A percentile compares a stretch with the other conserved stretches of the same genome.
These are phyloP conservation scores for Neurospora sp. DNA, from an alignment of 495 filamentous ascomycete genomes.

Conservation along the genomic window DNA sequence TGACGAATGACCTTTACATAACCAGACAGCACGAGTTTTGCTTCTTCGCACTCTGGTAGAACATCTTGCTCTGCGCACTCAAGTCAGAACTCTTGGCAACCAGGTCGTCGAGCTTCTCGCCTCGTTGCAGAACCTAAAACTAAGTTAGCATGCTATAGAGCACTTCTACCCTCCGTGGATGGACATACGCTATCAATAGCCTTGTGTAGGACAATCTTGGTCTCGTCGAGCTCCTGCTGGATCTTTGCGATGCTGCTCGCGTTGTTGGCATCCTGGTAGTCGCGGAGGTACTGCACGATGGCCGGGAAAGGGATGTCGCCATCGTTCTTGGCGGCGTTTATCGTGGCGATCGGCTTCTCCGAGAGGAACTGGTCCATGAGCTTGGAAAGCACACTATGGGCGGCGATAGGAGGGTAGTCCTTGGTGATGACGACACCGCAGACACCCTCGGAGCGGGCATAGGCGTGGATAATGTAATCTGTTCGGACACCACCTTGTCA, in stretches of 20 bases:
- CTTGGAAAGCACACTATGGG: slow-evolving; percentile 90
- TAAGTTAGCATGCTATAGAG: slow-evolving; percentile 2
- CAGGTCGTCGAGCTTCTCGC: slow-evolving; percentile 84
- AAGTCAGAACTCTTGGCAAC: slow-evolving; percentile 82
- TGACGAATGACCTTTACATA: slow-evolving; percentile 43
- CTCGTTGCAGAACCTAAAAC: slow-evolving; percentile 56
- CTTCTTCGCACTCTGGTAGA: slow-evolving; percentile 75
- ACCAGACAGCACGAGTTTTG: slow-evolving; percentile 89
- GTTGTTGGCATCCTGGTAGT: slow-evolving; percentile 82
- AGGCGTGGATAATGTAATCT: slow-evolving; percentile 83
- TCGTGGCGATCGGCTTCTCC: slow-evolving; percentile 59
- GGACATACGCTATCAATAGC: slow-evolving; percentile 65
- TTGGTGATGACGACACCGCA: slow-evolving; percentile 81
- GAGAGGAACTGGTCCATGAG: slow-evolving; percentile 88
- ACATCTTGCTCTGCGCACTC: slow-evolving; percentile 89
- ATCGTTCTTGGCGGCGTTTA: slow-evolving; percentile 42
- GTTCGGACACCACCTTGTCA: background rate
- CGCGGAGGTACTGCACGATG: slow-evolving; percentile 72
- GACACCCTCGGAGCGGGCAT: slow-evolving; percentile 78
- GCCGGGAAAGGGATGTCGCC: slow-evolving; percentile 48
- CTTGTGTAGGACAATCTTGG: slow-evolving; percentile 95
- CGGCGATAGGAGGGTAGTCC: slow-evolving; percentile 81
- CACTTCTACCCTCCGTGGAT: background rate
- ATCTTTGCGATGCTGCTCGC: slow-evolving; percentile 91
- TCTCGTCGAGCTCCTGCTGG: slow-evolving; percentile 94